Conservation (phyloP, 2,329 filamentous ascomycete species). For the Fusarium stilboides region DNA sequence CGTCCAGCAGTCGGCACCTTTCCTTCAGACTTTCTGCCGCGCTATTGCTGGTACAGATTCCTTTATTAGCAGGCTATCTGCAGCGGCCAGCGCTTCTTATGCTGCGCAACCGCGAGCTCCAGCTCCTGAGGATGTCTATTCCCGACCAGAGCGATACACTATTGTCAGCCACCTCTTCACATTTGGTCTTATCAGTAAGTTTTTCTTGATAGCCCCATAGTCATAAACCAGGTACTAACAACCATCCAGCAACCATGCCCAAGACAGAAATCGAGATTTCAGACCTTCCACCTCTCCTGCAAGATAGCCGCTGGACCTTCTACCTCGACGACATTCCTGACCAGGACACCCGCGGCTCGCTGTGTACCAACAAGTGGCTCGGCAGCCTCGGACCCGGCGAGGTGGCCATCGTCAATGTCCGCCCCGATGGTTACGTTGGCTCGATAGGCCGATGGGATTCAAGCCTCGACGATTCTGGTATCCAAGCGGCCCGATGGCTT, state of each 20-base stretch:
- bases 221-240: constrained; percentile 28
- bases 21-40: constrained; percentile 72
- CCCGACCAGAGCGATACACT: constrained; percentile 78
- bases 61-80: constrained; percentile 72
- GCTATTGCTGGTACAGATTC: constrained; percentile 66
- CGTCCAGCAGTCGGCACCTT: constrained; percentile 68
- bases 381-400: constrained; percentile 70
- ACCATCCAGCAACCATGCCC: constrained; percentile 66
- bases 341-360: constrained; percentile 65
- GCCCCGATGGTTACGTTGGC: constrained; percentile 82
- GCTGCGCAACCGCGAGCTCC: constrained; percentile 69
- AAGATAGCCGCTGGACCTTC: constrained; percentile 78
- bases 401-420: constrained; percentile 76
- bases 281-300: constrained; percentile 73
- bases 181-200: constrained; percentile 76
- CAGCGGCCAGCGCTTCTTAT: constrained; percentile 74
- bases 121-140: constrained; percentile 75
- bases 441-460: constrained; percentile 71
- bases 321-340: constrained; percentile 78
- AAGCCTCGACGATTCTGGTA: constrained; percentile 65
- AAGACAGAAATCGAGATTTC: constrained; percentile 76
- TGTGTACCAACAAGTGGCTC: constrained; percentile 79
- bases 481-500: constrained; percentile 68
- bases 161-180: constrained; percentile 78
- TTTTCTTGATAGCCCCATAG: neutral